Evolutionary conservation across 768 basidiomycete species (phyloP).

Genomic region (Mycena metata): DNA sequence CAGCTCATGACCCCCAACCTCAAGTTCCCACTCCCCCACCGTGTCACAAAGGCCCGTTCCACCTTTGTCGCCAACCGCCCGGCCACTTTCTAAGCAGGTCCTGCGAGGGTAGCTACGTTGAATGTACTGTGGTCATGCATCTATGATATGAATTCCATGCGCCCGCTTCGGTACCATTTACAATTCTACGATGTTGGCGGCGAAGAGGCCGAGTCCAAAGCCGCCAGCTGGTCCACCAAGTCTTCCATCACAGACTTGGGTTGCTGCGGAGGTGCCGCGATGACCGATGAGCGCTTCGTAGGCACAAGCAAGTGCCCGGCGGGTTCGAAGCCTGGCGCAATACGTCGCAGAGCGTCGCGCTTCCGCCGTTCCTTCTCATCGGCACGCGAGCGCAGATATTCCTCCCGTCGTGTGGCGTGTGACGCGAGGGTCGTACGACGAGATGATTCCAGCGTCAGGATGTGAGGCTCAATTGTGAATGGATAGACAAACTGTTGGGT

Average conservation of each 20-base stretch:
- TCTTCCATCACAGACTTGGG: slow-evolving; percentile 81
- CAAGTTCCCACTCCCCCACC: slow-evolving; percentile 98
- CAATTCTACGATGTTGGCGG: slow-evolving; percentile 19
- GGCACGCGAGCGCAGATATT: slow-evolving; percentile 76
- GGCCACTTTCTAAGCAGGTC: slow-evolving; percentile 69
- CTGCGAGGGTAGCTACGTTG: not conserved
- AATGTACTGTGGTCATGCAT: slow-evolving; percentile 18
- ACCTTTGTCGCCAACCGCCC: slow-evolving; percentile 88
- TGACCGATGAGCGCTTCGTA: slow-evolving; percentile 49
- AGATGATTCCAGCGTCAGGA: slow-evolving; percentile 81
- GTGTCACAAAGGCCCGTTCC: slow-evolving; percentile 81
- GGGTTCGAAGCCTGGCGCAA: slow-evolving; percentile 91
- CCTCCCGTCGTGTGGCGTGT: slow-evolving; percentile 75
- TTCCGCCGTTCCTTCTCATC: slow-evolving; percentile 80
- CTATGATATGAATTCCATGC: slow-evolving; percentile 13
- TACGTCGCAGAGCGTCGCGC: slow-evolving; percentile 76
- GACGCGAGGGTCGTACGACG: slow-evolving; percentile 76
- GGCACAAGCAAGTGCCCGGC: slow-evolving; percentile 71
- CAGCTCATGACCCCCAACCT: slow-evolving; percentile 91
- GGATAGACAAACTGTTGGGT: slow-evolving; percentile 90
- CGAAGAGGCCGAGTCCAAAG: slow-evolving; percentile 60
- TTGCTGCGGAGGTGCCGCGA: slow-evolving; percentile 40
- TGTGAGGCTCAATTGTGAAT: slow-evolving; percentile 91
- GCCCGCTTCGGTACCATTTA: too few species aligned
- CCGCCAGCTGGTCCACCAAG: slow-evolving; percentile 84